Base-by-base conservation (phyloP, 148 eudicot genomes). In the Rhododendron mucronatum region DNA sequence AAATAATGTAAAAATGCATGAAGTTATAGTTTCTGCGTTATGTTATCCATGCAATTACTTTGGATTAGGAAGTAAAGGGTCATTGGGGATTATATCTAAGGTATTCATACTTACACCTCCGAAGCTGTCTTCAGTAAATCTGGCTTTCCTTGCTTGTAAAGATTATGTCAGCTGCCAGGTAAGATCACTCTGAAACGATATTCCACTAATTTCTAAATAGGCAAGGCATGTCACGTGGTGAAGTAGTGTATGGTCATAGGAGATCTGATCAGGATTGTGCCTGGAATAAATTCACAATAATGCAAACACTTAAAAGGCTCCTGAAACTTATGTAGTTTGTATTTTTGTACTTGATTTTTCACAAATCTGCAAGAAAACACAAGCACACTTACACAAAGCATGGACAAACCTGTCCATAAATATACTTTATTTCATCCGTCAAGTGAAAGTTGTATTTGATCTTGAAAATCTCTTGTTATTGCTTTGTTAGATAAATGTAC, bases 81-180 rank as follows among this genome's bases (percentile, higher is more conserved):
- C 99, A 15, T 90, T 96, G 91, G 99, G 98, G 79, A 89, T 96
- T 86, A 93, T 96, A 51, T 95, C 97, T 26, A 95, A 94, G 90
- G 93, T 96, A 89, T 94, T 98, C 76, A 94, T 96, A 88, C 93
- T 96, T 83, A 93, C 98, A 75, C 99, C 98, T 67, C 94, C 95
- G 55, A 95, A 95, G 91, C 91, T 94, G 86, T 91, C 99, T 69
- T 93, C 99, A 39, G 90, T 92, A 41, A 95, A 95, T 89, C 79
- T 95, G 86, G 98, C 98, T 89, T 95, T 96, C 86, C 93, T 96
- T 91, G 98, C 99, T 83, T 96, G 99, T 86, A 88, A 91, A 83
- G 98, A 96, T 89, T 96, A 94, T 91, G 35, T 88, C 73, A 94
- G 96, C 88, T 96, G 99, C 89, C 99, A 94, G 98, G 99, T 95